Base-by-base conservation (phyloP, 148 eudicot genomes). In the Amaranthus cruentus region DNA sequence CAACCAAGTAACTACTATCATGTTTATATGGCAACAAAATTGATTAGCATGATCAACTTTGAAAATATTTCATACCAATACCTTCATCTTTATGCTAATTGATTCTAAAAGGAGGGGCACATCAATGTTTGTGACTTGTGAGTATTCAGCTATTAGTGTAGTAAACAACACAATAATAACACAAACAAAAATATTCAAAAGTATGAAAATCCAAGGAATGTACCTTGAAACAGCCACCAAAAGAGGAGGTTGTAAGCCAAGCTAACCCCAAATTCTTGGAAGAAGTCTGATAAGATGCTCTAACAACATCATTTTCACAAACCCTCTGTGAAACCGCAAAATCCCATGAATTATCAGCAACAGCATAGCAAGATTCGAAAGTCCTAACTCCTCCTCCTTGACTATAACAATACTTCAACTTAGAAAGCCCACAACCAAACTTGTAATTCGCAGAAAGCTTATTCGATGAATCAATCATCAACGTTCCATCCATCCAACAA, bases 161-260 rank as follows among this genome's bases (percentile, higher is more conserved):
- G 10, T 55, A 55, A 9, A 55, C 10, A 11, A 7, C 10, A 55
- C 10, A 7, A 11, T 49, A 14, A 67, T 14, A 74, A n/a, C 13
- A 0, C 50, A 63, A 48, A 3, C 66, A 44, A 0, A 49, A 42
- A 9, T 14, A 60, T 8, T 43, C 14, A 5, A 56, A 11, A 47
- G 10, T 13, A 0, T 4, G 0, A 0, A 10, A 28, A 2, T 3
- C 2, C 0, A 5, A 2, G 9, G 47, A 73, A 21, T 55, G 51
- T 72, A 89, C 93, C 93, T 89, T 89, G 48, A 89, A 79, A 12
- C 62, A 62, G n/a, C 84, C 90, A 84, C 66, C 60, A n/a, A 62
- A 67, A 70, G 70, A 63, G 47, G 87, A 73, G 49, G 67, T 71
- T 53, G 74, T 79, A 50, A 76, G 83, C 93, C 80, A 90, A 61